Conservation (phyloP, 176 grass and related monocot species). For the Dendrocalamus sinicus region DNA sequence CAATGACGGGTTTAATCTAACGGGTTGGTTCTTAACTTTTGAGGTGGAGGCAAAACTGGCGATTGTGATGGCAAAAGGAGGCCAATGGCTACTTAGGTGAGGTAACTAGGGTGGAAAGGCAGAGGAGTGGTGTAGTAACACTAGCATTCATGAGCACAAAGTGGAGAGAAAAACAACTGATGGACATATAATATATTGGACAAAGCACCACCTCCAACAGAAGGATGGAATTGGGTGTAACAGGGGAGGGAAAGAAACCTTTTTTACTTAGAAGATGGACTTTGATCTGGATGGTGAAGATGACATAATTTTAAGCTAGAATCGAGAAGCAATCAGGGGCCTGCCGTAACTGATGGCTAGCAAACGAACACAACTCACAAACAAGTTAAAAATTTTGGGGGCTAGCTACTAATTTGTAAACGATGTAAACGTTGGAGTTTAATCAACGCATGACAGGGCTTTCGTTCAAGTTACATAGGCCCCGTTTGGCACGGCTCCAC, state of each 20-base stretch:
- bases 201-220: too few species aligned
- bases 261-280: not conserved
- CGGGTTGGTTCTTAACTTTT: not conserved
- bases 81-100: not conserved
- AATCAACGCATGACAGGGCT: not conserved
- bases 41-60: not conserved
- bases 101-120: not conserved
- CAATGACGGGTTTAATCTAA: not conserved
- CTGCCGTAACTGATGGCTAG: not conserved
- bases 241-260: not conserved
- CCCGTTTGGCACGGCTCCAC: too few species aligned
- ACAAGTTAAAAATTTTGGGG: not conserved
- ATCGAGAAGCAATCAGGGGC: not conserved
- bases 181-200: not conserved
- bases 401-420: not conserved
- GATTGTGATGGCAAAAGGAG: not conserved
- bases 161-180: not conserved
- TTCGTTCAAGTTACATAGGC: not conserved
- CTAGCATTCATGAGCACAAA: too few species aligned
- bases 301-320: not conserved
- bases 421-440: not conserved
- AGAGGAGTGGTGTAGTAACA: not conserved
- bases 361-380: not conserved
- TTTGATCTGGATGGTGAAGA: too few species aligned
- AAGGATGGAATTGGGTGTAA: not conserved